A percentile compares a stretch with the other conserved stretches of the same genome.
phyloP scores from a whole-genome alignment of 2,329 filamentous ascomycete species.

The Ceratocystis destructans region DNA sequence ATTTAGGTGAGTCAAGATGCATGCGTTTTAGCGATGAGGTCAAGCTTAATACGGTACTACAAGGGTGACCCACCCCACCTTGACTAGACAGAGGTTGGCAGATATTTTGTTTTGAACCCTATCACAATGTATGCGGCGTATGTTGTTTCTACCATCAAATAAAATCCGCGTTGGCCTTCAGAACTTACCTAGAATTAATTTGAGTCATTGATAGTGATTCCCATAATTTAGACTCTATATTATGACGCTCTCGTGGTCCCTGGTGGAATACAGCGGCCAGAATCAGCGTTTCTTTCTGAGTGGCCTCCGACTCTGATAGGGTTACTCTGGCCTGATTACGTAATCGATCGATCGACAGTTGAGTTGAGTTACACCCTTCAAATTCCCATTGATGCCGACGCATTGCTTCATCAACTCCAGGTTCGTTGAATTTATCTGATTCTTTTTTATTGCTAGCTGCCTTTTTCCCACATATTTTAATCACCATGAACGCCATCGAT shows the following conservation, averaged over 20 bases:
- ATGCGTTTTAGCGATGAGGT: conserved; percentile 4
- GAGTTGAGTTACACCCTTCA: background rate
- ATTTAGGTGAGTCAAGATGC: conserved; percentile 3
- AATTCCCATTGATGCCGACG: background rate
- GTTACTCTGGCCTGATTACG: background rate
- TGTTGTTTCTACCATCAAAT: too few species aligned
- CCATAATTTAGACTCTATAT: too few species aligned
- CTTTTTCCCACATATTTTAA: background rate
- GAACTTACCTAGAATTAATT: too few species aligned
- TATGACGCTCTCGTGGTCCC: too few species aligned
- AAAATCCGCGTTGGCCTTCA: too few species aligned
- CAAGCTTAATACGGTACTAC: background rate
- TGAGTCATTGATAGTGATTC: too few species aligned
- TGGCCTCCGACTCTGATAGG: background rate
- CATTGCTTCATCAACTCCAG: background rate
- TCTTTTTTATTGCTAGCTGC: background rate
- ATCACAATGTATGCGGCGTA: too few species aligned
- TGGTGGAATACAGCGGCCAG: background rate
- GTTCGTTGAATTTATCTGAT: background rate
- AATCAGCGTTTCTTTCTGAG: too few species aligned
- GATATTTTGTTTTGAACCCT: too few species aligned
- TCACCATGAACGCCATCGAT: conserved; percentile 49
- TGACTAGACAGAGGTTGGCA: too few species aligned
- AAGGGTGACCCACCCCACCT: background rate
- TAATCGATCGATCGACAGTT: background rate